These are phyloP conservation scores for Mortierella antarctica DNA, from an alignment of 192 early-diverging fungal species.

Conservation along the genomic window DNA sequence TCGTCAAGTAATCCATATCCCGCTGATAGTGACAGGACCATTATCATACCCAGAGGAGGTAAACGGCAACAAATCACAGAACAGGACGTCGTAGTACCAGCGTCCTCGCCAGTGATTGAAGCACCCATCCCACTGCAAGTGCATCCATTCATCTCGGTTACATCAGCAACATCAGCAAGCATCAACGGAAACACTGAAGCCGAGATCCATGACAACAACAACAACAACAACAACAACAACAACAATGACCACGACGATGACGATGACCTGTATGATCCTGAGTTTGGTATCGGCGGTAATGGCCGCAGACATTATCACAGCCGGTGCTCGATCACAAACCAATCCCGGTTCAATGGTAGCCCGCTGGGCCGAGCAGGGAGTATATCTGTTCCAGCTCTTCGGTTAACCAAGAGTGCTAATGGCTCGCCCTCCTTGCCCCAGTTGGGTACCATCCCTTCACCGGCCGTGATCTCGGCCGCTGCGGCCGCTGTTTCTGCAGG, in stretches of 20 bases:
- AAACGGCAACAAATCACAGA: too few relatives aligned
- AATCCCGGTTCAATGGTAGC: too few relatives aligned
- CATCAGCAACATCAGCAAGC: not conserved
- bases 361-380: too few relatives aligned
- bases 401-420: not conserved
- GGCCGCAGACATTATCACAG: conserved; percentile 1
- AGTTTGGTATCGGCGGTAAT: conserved; percentile 31
- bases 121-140: too few relatives aligned
- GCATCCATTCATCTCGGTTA: not conserved
- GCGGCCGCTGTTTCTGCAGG: conserved; percentile 13
- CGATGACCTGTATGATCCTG: conserved; percentile 41
- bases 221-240: not conserved
- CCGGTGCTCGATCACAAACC: too few relatives aligned
- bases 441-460: conserved; percentile 6
- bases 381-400: not conserved
- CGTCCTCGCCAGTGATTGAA: too few relatives aligned
- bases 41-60: too few relatives aligned
- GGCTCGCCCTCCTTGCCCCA: not conserved
- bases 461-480: conserved; percentile 16
- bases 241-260: conserved; percentile 14
- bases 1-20: too few relatives aligned
- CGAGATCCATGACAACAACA: not conserved
- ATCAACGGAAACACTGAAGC: not conserved
- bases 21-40: too few relatives aligned
- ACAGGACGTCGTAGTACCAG: too few relatives aligned